Conservation (phyloP, 441 rosid genomes). For the Eugenia klotzschiana region DNA sequence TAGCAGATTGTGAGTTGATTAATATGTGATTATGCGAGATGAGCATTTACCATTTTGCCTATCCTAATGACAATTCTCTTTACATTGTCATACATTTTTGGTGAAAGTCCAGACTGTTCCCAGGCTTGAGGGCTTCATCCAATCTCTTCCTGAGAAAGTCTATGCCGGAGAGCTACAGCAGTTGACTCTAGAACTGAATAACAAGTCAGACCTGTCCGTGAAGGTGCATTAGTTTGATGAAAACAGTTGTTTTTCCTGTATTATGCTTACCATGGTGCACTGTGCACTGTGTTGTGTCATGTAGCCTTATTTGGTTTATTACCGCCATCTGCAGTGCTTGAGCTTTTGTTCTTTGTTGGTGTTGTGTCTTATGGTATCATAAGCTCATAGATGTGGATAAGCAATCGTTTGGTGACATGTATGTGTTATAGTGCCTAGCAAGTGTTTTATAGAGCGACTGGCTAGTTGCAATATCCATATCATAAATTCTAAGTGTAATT, state of each 20-base stretch:
- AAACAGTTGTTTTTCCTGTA: not conserved
- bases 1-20: not conserved
- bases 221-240: slow-evolving; percentile 34
- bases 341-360: not conserved
- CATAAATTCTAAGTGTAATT: not conserved
- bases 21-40: not conserved
- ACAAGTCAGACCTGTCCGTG: slow-evolving; percentile 55
- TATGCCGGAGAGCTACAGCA: slow-evolving; percentile 69
- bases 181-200: slow-evolving; percentile 66
- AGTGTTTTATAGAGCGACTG: not conserved
- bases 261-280: not conserved
- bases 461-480: not conserved
- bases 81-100: not conserved
- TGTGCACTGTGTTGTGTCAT: not conserved
- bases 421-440: not conserved
- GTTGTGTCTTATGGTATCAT: not conserved
- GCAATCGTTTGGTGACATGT: not conserved
- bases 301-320: not conserved
- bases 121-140: slow-evolving; percentile 75
- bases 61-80: not conserved
- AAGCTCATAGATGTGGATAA: not conserved
- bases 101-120: slow-evolving; percentile 53
- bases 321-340: not conserved
- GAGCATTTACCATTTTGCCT: not conserved
- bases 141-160: slow-evolving; percentile 44